A percentile compares a stretch with the other conserved stretches of the same genome.
Conservation (phyloP, 768 basidiomycete genomes). For the Tricholoma flavovirens region DNA sequence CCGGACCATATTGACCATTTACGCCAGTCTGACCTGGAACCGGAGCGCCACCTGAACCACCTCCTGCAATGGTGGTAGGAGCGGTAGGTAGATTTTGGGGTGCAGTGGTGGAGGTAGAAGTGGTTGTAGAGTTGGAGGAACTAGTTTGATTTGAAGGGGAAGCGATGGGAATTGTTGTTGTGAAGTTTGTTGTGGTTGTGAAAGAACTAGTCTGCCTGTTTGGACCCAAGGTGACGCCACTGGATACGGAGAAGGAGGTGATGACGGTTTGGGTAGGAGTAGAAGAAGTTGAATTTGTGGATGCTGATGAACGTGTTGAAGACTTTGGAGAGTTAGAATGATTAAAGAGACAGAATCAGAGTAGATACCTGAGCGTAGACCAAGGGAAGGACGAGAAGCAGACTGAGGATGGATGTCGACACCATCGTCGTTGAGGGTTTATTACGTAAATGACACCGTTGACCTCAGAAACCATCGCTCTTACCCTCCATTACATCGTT, state of each 20-base stretch:
- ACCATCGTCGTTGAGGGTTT: slow-evolving; percentile 17
- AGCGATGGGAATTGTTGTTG: slow-evolving; percentile 8
- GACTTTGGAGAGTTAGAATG: slow-evolving; percentile 1
- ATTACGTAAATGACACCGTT: not conserved
- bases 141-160: slow-evolving; percentile 9
- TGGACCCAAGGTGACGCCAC: slow-evolving; percentile 31
- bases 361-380: slow-evolving; percentile 37
- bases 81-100: slow-evolving; percentile 53
- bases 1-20: slow-evolving; percentile 59
- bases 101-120: slow-evolving; percentile 32
- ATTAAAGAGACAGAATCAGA: not conserved
- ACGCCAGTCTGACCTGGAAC: slow-evolving; percentile 45
- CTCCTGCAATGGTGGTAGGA: slow-evolving; percentile 46
- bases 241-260: slow-evolving; percentile 36
- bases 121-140: slow-evolving; percentile 19
- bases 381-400: slow-evolving; percentile 35
- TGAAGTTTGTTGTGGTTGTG: slow-evolving; percentile 39
- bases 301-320: slow-evolving; percentile 3
- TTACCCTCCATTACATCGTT: slow-evolving; percentile 53
- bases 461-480: slow-evolving; percentile 30
- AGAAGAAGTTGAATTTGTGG: slow-evolving; percentile 11
- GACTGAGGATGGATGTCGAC: slow-evolving; percentile 26
- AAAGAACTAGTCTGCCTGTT: slow-evolving; percentile 39
- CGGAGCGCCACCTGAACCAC: slow-evolving; percentile 51
- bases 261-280: slow-evolving; percentile 27